A percentile compares a stretch with the other conserved stretches of the same genome.
Conservation (phyloP, 768 basidiomycete species). For the Coprinellus micaceus region DNA sequence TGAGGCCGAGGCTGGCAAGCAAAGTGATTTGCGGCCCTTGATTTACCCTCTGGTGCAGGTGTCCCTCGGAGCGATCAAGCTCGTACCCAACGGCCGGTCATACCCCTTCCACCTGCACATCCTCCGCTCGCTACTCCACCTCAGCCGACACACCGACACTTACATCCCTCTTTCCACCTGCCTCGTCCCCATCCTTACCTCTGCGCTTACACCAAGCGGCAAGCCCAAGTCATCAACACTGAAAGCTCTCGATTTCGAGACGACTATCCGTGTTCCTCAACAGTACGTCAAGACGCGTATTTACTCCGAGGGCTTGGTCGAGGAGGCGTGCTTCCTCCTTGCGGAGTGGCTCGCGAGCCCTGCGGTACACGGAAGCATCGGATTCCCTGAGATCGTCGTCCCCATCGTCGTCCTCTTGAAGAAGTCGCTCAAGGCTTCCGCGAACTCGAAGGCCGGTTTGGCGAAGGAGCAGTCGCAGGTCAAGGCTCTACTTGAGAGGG, state of each 20-base stretch:
- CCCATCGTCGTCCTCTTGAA: slow-evolving; percentile 72
- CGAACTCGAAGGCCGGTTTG: slow-evolving; percentile 20
- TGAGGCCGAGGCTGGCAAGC: slow-evolving; percentile 47
- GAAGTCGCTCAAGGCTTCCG: slow-evolving; percentile 63
- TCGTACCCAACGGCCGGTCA: slow-evolving; percentile 86
- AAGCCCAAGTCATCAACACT: slow-evolving; percentile 83
- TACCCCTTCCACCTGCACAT: slow-evolving; percentile 95
- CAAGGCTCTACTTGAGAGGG: slow-evolving; percentile 79
- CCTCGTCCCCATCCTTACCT: slow-evolving; percentile 81
- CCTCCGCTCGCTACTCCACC: slow-evolving; percentile 79
- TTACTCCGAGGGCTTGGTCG: slow-evolving; percentile 76
- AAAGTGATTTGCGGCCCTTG: slow-evolving; percentile 80
- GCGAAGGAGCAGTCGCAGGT: slow-evolving; percentile 59
- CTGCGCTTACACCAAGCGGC: slow-evolving; percentile 60
- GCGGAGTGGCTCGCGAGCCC: slow-evolving; percentile 76
- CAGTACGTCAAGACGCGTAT: slow-evolving; percentile 87
- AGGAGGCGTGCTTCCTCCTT: slow-evolving; percentile 76
- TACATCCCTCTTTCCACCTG: slow-evolving; percentile 88
- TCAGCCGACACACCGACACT: slow-evolving; percentile 76
- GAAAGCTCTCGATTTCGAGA: slow-evolving; percentile 85
- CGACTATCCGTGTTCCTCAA: slow-evolving; percentile 80
- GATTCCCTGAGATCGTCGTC: slow-evolving; percentile 89
- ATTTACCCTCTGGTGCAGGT: slow-evolving; percentile 97
- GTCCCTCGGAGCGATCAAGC: slow-evolving; percentile 88
- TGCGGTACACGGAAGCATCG: slow-evolving; percentile 77